These are phyloP conservation scores for Penicillium olsonii DNA, from an alignment of 2,329 filamentous ascomycete species.

Conservation along the genomic window DNA sequence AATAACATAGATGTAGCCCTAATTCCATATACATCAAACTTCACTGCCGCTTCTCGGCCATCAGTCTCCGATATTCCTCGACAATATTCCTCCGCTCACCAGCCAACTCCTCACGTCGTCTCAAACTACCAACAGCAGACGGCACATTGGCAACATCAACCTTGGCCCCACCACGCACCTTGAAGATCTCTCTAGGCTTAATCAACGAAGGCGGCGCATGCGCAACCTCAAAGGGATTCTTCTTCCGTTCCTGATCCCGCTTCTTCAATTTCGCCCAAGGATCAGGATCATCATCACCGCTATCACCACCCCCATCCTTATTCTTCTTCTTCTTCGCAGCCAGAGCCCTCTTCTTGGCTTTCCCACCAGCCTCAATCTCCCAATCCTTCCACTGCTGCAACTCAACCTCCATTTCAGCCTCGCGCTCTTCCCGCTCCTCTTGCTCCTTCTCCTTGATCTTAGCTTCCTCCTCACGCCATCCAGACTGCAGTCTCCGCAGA, in stretches of 20 bases:
- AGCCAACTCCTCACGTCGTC: constrained; percentile 72
- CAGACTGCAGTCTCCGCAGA: constrained; percentile 62
- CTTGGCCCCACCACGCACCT: constrained; percentile 63
- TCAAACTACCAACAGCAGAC: constrained; percentile 68
- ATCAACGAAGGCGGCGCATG: constrained; percentile 75
- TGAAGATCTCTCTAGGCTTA: constrained; percentile 63
- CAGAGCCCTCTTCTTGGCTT: constrained; percentile 49
- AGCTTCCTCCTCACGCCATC: constrained; percentile 59
- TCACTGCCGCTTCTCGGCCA: constrained; percentile 55
- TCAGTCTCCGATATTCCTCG: constrained; percentile 70
- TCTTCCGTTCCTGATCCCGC: constrained; percentile 44
- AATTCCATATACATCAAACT: not conserved
- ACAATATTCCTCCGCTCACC: constrained; percentile 69
- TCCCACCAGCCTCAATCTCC: constrained; percentile 55
- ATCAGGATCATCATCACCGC: constrained; percentile 67
- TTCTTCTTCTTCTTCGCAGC: constrained; percentile 40
- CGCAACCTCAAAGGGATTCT: constrained; percentile 56
- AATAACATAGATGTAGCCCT: constrained; percentile 6
- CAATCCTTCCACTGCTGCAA: constrained; percentile 65
- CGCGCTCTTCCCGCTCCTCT: constrained; percentile 70
- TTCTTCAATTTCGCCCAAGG: constrained; percentile 76
- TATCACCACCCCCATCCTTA: constrained; percentile 49
- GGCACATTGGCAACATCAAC: constrained; percentile 71
- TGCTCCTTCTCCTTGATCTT: constrained; percentile 70
- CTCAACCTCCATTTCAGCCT: constrained; percentile 63